These are phyloP conservation scores for Spatholobus suberectus DNA, from an alignment of 306 rosid species.

Conservation along the genomic window DNA sequence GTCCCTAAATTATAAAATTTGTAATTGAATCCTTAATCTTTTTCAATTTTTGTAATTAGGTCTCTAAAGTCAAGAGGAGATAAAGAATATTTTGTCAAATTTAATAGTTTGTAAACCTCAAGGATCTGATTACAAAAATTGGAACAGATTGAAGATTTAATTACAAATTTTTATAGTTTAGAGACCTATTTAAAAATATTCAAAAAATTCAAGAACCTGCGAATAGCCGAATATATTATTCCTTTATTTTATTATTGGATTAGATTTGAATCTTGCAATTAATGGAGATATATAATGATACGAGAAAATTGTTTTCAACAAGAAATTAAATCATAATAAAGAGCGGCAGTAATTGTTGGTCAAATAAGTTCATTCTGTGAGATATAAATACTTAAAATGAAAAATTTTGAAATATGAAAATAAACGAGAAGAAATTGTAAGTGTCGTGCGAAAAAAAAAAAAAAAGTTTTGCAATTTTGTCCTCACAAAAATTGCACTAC, in stretches of 20 bases:
- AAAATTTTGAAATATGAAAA: background rate
- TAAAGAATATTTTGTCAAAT: too few relatives aligned
- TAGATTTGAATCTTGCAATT: background rate
- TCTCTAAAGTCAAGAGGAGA: too few relatives aligned
- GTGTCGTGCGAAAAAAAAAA: background rate
- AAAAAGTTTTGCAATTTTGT: background rate
- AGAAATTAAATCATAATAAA: background rate
- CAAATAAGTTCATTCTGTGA: background rate
- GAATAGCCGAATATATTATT: too few relatives aligned
- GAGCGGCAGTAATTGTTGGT: background rate
- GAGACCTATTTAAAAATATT: too few relatives aligned
- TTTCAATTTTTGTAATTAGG: too few relatives aligned
- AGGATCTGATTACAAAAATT: too few relatives aligned
- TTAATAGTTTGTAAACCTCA: too few relatives aligned
- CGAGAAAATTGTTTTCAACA: background rate
- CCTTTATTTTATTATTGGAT: background rate
- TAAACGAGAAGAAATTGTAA: background rate
- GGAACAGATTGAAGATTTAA: too few relatives aligned
- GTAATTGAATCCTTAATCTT: too few relatives aligned
- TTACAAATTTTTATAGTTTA: too few relatives aligned
- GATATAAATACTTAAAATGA: background rate
- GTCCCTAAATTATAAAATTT: too few relatives aligned
- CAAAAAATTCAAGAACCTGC: too few relatives aligned
- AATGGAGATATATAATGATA: background rate
- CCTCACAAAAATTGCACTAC: background rate